Evolutionary conservation across 352 stramenopile genomes (phyloP).

Genomic region (Peronospora tabacina): DNA sequence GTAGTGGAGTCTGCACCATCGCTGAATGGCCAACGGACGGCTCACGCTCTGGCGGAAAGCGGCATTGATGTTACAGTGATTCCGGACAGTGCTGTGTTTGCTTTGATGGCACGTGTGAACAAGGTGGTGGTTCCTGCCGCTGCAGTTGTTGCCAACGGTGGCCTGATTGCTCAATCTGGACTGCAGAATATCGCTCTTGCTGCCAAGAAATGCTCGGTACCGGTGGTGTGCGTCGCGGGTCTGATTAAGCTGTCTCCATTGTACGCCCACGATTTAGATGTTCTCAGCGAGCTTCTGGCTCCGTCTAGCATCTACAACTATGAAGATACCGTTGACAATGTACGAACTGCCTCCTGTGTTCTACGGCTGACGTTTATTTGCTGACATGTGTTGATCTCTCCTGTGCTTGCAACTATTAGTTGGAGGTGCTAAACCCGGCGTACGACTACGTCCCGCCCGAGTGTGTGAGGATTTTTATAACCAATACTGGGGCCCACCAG

Average conservation of each 20-base stretch:
- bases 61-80: constrained; percentile 94
- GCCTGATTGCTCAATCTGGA: constrained; percentile 91
- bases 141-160: constrained; percentile 95
- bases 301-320: constrained; percentile 87
- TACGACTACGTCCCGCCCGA: constrained; percentile 97
- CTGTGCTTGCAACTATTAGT: constrained; percentile 28
- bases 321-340: constrained; percentile 83
- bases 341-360: constrained; percentile 24
- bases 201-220: constrained; percentile 94
- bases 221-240: constrained; percentile 93
- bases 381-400: constrained; percentile 12
- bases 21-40: constrained; percentile 88
- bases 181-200: constrained; percentile 94
- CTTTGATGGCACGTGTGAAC: constrained; percentile 97
- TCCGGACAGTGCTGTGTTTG: constrained; percentile 94
- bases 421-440: constrained; percentile 94
- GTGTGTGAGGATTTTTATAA: constrained; percentile 96
- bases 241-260: constrained; percentile 98
- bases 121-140: constrained; percentile 94
- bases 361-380: background rate
- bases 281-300: constrained; percentile 87
- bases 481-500: constrained; percentile 96
- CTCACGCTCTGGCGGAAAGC: constrained; percentile 81
- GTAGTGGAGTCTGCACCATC: constrained; percentile 90
- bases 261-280: constrained; percentile 97